phyloP scores from a whole-genome alignment of 768 basidiomycete genomes.

The Gymnopilus junonius region DNA sequence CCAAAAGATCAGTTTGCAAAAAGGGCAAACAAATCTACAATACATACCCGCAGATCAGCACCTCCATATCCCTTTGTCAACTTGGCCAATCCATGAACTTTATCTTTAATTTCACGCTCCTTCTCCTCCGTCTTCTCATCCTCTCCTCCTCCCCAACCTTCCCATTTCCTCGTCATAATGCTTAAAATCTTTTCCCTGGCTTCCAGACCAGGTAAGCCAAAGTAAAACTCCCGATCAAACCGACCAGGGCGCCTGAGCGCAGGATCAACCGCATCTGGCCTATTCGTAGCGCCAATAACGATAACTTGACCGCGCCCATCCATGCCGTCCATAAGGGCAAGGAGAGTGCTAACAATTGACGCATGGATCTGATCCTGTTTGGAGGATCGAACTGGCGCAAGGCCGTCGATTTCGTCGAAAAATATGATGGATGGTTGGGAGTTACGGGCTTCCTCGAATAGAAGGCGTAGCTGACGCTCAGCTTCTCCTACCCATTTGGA shows the following conservation, averaged over 20 bases:
- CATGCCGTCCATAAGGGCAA: constrained; percentile 99
- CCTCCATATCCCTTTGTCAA: constrained; percentile 98
- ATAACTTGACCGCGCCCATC: constrained; percentile 97
- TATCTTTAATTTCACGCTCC: constrained; percentile 68
- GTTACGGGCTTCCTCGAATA: constrained; percentile 94
- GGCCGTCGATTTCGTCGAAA: constrained; percentile 99
- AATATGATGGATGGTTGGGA: constrained; percentile 98
- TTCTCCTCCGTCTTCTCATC: constrained; percentile 35
- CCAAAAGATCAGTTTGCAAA: constrained; percentile 15
- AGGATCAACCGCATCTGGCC: constrained; percentile 98
- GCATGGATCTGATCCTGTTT: constrained; percentile 99
- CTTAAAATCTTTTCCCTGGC: constrained; percentile 87
- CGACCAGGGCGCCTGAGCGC: constrained; percentile 92
- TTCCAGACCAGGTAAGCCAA: constrained; percentile 83
- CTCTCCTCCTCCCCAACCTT: constrained; percentile 66
- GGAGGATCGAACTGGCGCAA: constrained; percentile 96
- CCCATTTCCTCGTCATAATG: constrained; percentile 92
- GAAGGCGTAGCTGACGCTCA: constrained; percentile 89
- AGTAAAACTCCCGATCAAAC: constrained; percentile 98
- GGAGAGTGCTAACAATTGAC: constrained; percentile 92
- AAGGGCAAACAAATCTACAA: neutral
- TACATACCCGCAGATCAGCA: constrained; percentile 88
- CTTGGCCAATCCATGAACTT: constrained; percentile 74
- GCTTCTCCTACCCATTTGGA: constrained; percentile 99
- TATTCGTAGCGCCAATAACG: constrained; percentile 96